phyloP scores from a whole-genome alignment of 2,329 filamentous ascomycete species.

The Pestalotiopsis sp. region DNA sequence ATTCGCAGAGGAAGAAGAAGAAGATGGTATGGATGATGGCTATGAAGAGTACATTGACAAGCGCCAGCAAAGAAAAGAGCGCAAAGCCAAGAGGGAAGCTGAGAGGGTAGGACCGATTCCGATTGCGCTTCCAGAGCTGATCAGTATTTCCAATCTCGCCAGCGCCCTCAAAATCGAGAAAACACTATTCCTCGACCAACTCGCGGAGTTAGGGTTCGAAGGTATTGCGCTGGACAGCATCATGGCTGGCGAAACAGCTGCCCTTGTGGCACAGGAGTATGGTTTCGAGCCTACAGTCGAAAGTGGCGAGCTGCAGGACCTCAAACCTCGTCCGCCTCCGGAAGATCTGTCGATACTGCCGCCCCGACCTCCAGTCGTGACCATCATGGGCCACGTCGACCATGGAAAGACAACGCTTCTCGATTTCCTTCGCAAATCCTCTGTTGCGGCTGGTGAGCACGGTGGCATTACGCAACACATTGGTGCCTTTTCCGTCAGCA shows the following conservation, averaged over 20 bases:
- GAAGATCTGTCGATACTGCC: constrained; percentile 72
- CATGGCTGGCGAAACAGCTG: constrained; percentile 87
- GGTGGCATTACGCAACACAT: constrained; percentile 99
- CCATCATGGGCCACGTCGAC: constrained; percentile 99
- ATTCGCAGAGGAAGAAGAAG: constrained; percentile 2
- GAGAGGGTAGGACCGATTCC: constrained; percentile 45
- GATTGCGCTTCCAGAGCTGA: constrained; percentile 86
- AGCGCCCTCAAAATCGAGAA: constrained; percentile 71
- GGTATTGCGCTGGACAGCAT: constrained; percentile 81
- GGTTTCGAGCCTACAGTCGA: constrained; percentile 85
- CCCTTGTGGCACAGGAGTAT: constrained; percentile 88
- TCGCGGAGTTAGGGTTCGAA: constrained; percentile 88
- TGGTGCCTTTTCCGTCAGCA: constrained; percentile 89
- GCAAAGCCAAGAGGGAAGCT: constrained; percentile 40
- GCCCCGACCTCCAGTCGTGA: constrained; percentile 85
- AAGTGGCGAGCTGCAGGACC: constrained; percentile 65
- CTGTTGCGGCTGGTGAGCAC: constrained; percentile 86
- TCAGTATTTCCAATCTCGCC: constrained; percentile 83
- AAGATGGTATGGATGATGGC: constrained; percentile 13
- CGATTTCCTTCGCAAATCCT: constrained; percentile 91
- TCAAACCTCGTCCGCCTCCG: constrained; percentile 68
- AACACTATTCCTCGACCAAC: constrained; percentile 71
- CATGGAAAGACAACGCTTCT: constrained; percentile 97
- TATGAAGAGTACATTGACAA: constrained; percentile 42
- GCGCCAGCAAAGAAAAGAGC: constrained; percentile 39